Evolutionary conservation across 164 flowering plant genomes (phyloP).

Genomic region (Macadamia integrifolia): DNA sequence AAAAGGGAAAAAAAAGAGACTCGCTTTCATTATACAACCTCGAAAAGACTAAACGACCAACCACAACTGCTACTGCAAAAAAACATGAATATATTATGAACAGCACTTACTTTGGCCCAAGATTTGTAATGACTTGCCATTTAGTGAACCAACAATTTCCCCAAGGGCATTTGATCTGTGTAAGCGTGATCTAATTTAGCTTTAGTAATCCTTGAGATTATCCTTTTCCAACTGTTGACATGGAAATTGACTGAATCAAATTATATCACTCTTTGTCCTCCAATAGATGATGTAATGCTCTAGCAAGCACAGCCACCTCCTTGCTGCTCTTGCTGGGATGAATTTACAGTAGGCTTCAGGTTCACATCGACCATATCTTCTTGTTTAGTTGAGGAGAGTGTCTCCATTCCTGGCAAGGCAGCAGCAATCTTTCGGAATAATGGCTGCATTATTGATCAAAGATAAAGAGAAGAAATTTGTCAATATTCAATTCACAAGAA

Average conservation of each 20-base stretch:
- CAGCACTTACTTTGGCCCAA: not conserved
- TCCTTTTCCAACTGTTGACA: not conserved
- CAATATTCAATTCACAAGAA: no score
- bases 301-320: slow-evolving; percentile 77
- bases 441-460: slow-evolving; percentile 42
- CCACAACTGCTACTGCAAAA: not conserved
- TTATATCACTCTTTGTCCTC: not conserved
- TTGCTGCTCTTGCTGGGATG: slow-evolving; percentile 56
- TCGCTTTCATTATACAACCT: not conserved
- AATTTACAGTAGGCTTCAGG: slow-evolving; percentile 45
- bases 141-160: not conserved
- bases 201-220: not conserved
- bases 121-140: not conserved
- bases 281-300: not conserved
- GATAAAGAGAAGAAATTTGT: not conserved
- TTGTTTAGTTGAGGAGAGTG: slow-evolving; percentile 65
- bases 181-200: not conserved
- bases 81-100: not conserved
- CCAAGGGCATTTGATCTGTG: not conserved
- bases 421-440: slow-evolving; percentile 88
- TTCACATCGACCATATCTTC: slow-evolving; percentile 91
- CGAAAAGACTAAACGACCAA: not conserved
- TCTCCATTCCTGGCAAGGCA: slow-evolving; percentile 83
- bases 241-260: not conserved
- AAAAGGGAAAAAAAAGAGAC: not conserved